Conservation (phyloP, 371 early-diverging fungal genomes). For the Catenaria anguillulae region DNA sequence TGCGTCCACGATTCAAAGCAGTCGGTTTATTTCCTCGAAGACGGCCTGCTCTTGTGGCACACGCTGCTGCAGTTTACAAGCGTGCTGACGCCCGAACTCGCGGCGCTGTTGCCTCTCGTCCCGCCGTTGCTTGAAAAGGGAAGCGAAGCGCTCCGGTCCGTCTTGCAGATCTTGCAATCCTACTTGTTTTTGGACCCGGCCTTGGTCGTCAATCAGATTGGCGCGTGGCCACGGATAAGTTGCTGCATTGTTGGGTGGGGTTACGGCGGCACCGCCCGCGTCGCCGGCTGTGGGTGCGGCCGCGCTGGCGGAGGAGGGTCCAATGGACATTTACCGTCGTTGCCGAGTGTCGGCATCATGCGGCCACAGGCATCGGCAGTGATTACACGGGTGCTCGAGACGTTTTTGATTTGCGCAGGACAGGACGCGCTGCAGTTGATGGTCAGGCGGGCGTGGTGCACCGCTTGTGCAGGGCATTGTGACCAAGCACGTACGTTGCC, state of each 20-base stretch:
- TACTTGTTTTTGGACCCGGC: background rate
- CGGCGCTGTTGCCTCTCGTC: background rate
- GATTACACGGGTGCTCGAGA: background rate
- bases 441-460: background rate
- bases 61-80: background rate
- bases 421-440: background rate
- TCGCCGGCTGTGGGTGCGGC: no score
- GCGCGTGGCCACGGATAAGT: slow-evolving; percentile 1
- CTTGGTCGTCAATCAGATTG: background rate
- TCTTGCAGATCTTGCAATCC: background rate
- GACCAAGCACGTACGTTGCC: background rate
- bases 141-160: background rate
- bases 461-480: background rate
- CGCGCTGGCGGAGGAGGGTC: no score
- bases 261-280: no score
- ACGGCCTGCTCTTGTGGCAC: background rate
- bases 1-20: background rate
- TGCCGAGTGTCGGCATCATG: background rate
- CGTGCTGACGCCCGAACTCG: background rate
- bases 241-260: no score
- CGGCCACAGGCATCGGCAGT: background rate
- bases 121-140: background rate
- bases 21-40: background rate
- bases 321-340: no score
- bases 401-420: background rate